phyloP scores from a whole-genome alignment of 345 rosid species.

The Gossypium raimondii region DNA sequence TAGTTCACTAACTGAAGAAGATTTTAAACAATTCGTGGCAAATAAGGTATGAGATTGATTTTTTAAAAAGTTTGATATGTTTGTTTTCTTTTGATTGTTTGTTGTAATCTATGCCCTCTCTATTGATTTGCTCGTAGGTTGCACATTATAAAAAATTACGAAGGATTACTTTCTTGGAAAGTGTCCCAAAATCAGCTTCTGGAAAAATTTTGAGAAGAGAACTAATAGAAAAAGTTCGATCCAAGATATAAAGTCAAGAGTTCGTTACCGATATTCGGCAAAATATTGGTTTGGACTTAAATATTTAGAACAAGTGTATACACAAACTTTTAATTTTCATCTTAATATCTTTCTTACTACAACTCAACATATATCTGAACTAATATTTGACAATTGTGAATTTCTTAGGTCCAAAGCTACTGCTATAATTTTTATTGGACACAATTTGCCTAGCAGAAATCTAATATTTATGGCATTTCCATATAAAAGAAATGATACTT shows the following conservation, averaged over 20 bases:
- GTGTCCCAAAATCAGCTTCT: conserved; percentile 30
- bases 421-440: neutral
- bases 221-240: conserved; percentile 26
- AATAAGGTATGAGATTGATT: conserved; percentile 23
- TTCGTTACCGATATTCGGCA: too few species aligned
- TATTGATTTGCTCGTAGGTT: conserved; percentile 22
- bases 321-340: too few species aligned
- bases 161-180: conserved; percentile 24
- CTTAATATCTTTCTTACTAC: too few species aligned
- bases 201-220: conserved; percentile 42
- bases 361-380: too few species aligned
- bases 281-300: too few species aligned
- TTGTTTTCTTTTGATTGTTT: neutral
- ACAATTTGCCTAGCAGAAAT: neutral
- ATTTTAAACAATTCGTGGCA: conserved; percentile 31
- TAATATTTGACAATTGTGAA: too few species aligned
- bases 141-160: conserved; percentile 34
- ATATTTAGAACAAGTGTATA: too few species aligned
- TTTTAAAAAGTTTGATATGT: neutral
- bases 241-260: conserved; percentile 18
- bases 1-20: conserved; percentile 34
- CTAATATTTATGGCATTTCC: too few species aligned
- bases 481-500: too few species aligned
- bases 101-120: neutral
- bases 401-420: neutral